Percentiles rank a stretch among this genome's conserved stretches.
phyloP scores from a whole-genome alignment of 805 yeast genomes.

The Wickerhamomyces xylosicus region DNA sequence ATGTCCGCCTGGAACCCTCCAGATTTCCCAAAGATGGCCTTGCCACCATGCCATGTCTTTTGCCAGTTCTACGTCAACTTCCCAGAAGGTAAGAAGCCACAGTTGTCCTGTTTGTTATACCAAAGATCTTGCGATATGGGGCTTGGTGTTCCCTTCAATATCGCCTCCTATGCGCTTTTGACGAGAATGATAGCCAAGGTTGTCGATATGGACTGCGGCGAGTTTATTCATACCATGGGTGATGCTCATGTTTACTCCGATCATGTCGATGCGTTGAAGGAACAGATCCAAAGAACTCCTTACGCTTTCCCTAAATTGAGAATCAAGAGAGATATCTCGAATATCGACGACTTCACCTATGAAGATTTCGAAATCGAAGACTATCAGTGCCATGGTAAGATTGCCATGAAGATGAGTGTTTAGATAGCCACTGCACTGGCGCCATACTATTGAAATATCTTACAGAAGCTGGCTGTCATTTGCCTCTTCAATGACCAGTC shows the following conservation, averaged over 20 bases:
- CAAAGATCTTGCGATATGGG: constrained; percentile 99
- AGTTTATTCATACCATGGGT: constrained; percentile 90
- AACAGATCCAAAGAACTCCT: constrained; percentile 71
- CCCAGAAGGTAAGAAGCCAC: constrained; percentile 55
- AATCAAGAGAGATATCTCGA: constrained; percentile 54
- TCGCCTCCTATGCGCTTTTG: constrained; percentile 89
- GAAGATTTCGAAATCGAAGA: constrained; percentile 80
- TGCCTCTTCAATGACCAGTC: too few relatives aligned
- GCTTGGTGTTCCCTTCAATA: constrained; percentile 96
- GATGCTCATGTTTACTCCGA: constrained; percentile 94
- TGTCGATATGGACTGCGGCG: constrained; percentile 93
- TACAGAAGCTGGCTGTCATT: too few relatives aligned
- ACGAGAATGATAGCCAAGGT: constrained; percentile 94
- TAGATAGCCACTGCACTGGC: too few relatives aligned
- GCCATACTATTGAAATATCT: too few relatives aligned
- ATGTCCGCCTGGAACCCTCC: constrained; percentile 99
- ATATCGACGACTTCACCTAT: constrained; percentile 78
- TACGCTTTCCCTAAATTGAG: constrained; percentile 68
- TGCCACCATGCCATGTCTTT: constrained; percentile 97
- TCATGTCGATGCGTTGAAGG: constrained; percentile 84
- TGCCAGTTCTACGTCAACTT: constrained; percentile 90
- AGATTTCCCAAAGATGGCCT: constrained; percentile 87
- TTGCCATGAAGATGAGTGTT: constrained; percentile 97
- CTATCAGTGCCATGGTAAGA: constrained; percentile 74
- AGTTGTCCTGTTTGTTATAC: constrained; percentile 78